These are phyloP conservation scores for Basipetospora chlamydospora DNA, from an alignment of 2,329 filamentous ascomycete genomes.

Conservation along the genomic window DNA sequence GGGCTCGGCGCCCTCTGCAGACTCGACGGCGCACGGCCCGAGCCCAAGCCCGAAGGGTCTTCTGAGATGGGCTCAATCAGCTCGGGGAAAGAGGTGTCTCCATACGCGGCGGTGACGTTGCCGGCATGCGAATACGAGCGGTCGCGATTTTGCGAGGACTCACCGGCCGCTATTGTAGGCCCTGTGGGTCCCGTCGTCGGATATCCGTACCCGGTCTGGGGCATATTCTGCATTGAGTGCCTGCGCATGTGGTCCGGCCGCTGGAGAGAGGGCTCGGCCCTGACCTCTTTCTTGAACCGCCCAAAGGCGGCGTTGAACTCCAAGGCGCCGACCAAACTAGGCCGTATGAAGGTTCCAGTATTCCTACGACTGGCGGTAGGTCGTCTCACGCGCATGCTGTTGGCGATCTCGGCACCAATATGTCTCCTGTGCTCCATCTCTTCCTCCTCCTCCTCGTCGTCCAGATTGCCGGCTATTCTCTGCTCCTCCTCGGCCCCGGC, in stretches of 20 bases:
- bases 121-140: conserved; percentile 2
- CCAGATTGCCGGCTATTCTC: conserved; percentile 18
- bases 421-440: conserved; percentile 43
- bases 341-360: conserved; percentile 74
- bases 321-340: conserved; percentile 81
- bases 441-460: conserved; percentile 25
- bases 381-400: conserved; percentile 79
- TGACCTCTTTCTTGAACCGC: conserved; percentile 61
- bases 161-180: background rate
- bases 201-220: too few relatives aligned
- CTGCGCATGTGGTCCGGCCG: background rate
- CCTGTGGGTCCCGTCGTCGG: too few relatives aligned
- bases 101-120: conserved; percentile 1
- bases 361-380: conserved; percentile 50
- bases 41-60: too few relatives aligned
- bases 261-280: background rate
- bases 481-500: too few relatives aligned
- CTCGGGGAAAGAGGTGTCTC: too few relatives aligned
- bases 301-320: conserved; percentile 86
- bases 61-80: conserved; percentile 1
- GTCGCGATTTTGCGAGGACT: background rate
- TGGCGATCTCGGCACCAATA: conserved; percentile 69
- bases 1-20: conserved; percentile 8
- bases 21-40: too few relatives aligned
- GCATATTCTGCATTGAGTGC: conserved; percentile 3